Conservation (phyloP, 2,329 filamentous ascomycete genomes). For the Leptographium flavum region DNA sequence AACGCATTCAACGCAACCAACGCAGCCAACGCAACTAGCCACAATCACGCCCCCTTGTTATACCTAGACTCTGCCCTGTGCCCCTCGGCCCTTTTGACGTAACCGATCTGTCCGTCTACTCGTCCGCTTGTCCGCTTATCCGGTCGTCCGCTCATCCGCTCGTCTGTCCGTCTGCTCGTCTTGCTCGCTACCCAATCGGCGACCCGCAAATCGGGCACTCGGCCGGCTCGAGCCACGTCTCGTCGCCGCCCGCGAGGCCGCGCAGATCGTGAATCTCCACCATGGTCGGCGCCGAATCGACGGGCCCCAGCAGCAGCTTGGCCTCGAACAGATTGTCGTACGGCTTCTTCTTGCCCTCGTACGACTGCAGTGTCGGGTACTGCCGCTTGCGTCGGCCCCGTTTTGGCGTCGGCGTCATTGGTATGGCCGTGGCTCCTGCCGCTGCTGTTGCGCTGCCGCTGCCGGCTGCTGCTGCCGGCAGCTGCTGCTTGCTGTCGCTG, state of each 20-base stretch:
- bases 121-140: no score
- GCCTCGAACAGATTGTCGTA: slow-evolving; percentile 40
- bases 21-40: no score
- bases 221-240: slow-evolving; percentile 37
- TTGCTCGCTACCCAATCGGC: slow-evolving; percentile 4
- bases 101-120: no score
- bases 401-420: slow-evolving; percentile 10
- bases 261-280: slow-evolving; percentile 39
- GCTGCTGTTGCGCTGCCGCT: slow-evolving; percentile 8
- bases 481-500: slow-evolving; percentile 7
- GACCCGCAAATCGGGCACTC: slow-evolving; percentile 34
- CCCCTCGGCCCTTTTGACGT: no score
- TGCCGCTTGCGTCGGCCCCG: slow-evolving; percentile 20
- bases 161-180: no score
- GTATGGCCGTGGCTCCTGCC: no score
- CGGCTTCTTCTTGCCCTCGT: slow-evolving; percentile 24
- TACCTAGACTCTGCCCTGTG: no score
- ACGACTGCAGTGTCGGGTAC: slow-evolving; percentile 11
- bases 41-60: no score
- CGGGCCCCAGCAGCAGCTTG: slow-evolving; percentile 29
- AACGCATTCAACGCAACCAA: no score
- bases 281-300: slow-evolving; percentile 28
- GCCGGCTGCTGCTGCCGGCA: slow-evolving; percentile 8
- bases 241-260: slow-evolving; percentile 31
- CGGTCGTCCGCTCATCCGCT: background rate